These are phyloP conservation scores for Dryadomyces sulphureus DNA, from an alignment of 2,329 filamentous ascomycete species.

Conservation along the genomic window DNA sequence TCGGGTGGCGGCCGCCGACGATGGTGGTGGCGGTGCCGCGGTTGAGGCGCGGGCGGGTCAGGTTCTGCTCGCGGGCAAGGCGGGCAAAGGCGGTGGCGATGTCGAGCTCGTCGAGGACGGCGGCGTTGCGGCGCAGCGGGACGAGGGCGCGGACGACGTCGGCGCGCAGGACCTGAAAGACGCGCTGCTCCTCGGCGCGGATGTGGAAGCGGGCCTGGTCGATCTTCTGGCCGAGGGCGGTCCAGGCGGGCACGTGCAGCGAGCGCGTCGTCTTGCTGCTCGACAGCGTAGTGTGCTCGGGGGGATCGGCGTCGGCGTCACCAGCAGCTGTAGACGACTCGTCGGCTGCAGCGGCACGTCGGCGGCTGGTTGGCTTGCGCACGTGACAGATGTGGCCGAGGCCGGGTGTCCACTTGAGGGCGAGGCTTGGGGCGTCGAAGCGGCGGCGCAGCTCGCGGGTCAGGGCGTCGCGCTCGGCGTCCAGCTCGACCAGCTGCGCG, in stretches of 20 bases:
- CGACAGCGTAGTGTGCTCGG: conserved; percentile 42
- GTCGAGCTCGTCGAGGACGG: conserved; percentile 87
- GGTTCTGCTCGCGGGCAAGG: conserved; percentile 58
- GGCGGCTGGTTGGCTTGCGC: conserved; percentile 18
- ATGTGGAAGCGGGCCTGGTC: conserved; percentile 69
- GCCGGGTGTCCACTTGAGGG: conserved; percentile 72
- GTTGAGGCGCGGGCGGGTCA: conserved; percentile 61
- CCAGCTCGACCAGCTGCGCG: conserved; percentile 43
- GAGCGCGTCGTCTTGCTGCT: conserved; percentile 74
- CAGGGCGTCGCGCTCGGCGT: conserved; percentile 44
- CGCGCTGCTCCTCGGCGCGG: conserved; percentile 65
- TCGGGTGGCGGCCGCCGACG: conserved; percentile 77
- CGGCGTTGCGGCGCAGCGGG: conserved; percentile 74
- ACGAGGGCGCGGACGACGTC: conserved; percentile 70
- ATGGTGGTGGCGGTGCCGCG: conserved; percentile 54
- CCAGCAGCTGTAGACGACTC: conserved; percentile 8
- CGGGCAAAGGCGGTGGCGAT: conserved; percentile 74
- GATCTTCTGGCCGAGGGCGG: conserved; percentile 59
- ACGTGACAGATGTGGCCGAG: conserved; percentile 86
- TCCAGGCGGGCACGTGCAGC: conserved; percentile 77
- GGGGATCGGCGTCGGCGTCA: conserved; percentile 19
- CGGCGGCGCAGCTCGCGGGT: conserved; percentile 44
- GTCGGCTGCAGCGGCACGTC: background rate
- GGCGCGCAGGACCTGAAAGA: conserved; percentile 61
- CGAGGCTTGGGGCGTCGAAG: conserved; percentile 50